Evolutionary conservation across 768 basidiomycete genomes (phyloP).

Genomic region (Panellus pusillus): DNA sequence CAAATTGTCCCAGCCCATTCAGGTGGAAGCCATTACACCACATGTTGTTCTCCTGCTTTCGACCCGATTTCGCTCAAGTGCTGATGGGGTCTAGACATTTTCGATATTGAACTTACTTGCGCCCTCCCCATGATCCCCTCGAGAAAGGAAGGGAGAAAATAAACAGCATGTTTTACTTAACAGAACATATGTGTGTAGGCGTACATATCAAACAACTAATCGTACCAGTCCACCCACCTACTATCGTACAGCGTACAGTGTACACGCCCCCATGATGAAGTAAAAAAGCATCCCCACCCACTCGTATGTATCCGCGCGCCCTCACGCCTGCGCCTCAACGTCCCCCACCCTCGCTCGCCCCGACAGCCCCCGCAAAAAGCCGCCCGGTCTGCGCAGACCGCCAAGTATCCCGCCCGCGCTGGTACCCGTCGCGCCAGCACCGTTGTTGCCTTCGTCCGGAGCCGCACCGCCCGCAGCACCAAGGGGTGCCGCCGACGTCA

Average conservation of each 20-base stretch:
- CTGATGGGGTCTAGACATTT: conserved; percentile 9
- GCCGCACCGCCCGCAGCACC: no score
- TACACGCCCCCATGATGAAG: no score
- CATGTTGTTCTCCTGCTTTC: conserved; percentile 55
- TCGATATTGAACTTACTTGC: no score
- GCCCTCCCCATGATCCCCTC: no score
- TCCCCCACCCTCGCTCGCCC: conserved; percentile 8
- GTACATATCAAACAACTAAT: no score
- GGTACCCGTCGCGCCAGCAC: neutral
- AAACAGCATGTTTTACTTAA: no score
- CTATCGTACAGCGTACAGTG: no score
- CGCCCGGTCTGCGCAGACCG: conserved; percentile 29
- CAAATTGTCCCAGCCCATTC: conserved; percentile 47
- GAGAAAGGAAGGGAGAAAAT: no score
- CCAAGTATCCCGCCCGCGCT: conserved; percentile 20
- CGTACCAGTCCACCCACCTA: no score
- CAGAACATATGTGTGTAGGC: no score
- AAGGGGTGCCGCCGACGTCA: neutral
- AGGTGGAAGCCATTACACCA: conserved; percentile 41
- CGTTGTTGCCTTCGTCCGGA: neutral
- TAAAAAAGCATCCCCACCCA: no score
- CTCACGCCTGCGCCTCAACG: conserved; percentile 16
- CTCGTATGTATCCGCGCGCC: no score
- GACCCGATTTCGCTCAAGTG: conserved; percentile 37
- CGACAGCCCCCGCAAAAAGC: conserved; percentile 32